Base-by-base conservation (phyloP, 2,329 filamentous ascomycete genomes). In the Ceratocystis cacaofunesta region DNA sequence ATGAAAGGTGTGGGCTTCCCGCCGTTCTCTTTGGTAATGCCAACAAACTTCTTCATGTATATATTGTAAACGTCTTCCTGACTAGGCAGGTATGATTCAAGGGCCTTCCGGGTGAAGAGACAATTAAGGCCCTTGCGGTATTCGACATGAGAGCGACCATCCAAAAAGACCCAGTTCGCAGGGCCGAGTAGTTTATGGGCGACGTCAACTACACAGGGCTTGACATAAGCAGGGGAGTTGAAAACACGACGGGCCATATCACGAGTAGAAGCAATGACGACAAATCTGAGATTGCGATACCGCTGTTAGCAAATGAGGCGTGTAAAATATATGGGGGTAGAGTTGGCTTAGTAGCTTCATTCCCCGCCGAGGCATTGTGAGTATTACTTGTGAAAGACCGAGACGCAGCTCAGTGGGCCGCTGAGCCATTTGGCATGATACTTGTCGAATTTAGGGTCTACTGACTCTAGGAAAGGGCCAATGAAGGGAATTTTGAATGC, bases 171-270 rank as follows among this genome's bases (percentile, higher is more conserved):
- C 90, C 92, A 99, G 79, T 96, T 96, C 72, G 88, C 87, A 68
- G 86, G 83, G 67, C 94, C 89, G 63, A 99, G 85, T 62, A 99
- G 88, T 79, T 97, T 97, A 77, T 90, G 86, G 22, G 94, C 94
- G 67, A 87, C 85, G 74, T 97, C 92, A 69, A 99, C 94, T 68
- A 99, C 92, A 73, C 92, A 97, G 52, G 94, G 94, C 79, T 96
- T 96, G 74, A 95, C 91, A 73, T 86, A 97, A 63, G 78, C 75
- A 30, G 94, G 94, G 22, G 92, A 95, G 77, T 96, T 97, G 83
- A 97, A 92, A 71, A 97, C 87, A 76, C 97, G 97, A 71, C 92
- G 88, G 67, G 92, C 88, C 83, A 97, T 90, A 74, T 97, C 94
- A 72, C 94, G 90, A 63, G 88, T 91, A 19, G 92, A 95, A 43